A percentile compares a stretch with the other conserved stretches of the same genome.
Evolutionary conservation across 768 basidiomycete genomes (phyloP).

Genomic region (Udeniomyces megalosporus): DNA sequence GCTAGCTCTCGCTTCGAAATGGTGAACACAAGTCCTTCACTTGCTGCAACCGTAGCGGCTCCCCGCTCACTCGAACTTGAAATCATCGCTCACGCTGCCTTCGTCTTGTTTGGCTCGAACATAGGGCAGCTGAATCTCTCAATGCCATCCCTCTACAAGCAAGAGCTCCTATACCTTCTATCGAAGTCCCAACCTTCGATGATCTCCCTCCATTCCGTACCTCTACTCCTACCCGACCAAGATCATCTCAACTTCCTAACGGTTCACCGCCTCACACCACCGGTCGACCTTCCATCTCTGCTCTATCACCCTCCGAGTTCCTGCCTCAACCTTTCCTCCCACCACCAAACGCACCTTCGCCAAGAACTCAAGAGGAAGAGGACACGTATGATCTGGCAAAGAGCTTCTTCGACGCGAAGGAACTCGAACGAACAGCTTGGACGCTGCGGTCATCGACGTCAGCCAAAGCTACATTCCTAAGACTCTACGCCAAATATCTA

Average conservation of each 20-base stretch:
- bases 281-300: constrained; percentile 12
- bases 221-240: constrained; percentile 8
- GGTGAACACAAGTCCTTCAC: too few relatives aligned
- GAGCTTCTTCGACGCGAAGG: constrained; percentile 56
- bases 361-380: constrained; percentile 45
- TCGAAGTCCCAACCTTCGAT: neutral
- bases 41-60: too few relatives aligned
- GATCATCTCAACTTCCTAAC: neutral
- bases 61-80: neutral
- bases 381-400: constrained; percentile 49
- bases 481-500: constrained; percentile 65
- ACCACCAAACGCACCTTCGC: neutral
- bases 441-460: constrained; percentile 43
- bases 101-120: neutral
- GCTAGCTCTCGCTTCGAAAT: constrained; percentile 15
- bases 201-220: neutral
- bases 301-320: constrained; percentile 9
- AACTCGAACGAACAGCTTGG: constrained; percentile 57
- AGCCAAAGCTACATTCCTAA: constrained; percentile 56
- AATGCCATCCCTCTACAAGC: neutral
- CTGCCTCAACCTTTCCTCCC: neutral
- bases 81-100: too few relatives aligned
- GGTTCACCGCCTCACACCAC: neutral
- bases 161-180: neutral
- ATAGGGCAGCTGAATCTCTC: neutral